Base-by-base conservation (phyloP, 495 filamentous ascomycete species). In the Letharia columbiana region DNA sequence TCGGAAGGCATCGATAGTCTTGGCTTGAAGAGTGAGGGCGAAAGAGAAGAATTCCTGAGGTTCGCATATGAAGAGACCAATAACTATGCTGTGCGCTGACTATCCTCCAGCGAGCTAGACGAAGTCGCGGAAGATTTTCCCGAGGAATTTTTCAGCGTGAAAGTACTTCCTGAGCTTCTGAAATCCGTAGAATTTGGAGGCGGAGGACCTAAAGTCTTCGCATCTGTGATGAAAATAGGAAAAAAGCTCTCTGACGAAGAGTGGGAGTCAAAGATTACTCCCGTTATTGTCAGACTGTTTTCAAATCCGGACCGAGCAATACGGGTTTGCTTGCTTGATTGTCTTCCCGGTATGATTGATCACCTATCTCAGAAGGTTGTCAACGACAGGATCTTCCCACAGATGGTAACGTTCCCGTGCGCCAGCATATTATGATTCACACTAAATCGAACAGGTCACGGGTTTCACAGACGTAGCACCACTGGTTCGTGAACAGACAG, bases 111-210 rank as follows among this genome's bases (percentile, higher is more conserved):
- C 72, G 89, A 95, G 74, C 83, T 98, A 7, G 91, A 96, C 70
- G 81, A 89, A 60, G 83, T 95, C 8, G 87, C 90, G 1, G 91
- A 96, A 67, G 91, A 97, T 73, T 96, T 98, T 68, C 94, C 94
- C 0, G 94, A 97, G 71, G 92, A 96, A 63, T 98, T 94, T 74
- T 94, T 97, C 79, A 96, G 92, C 73, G 90, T 94, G 85, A 98
- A 98, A 71, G 85, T 98, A 15, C 82, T 98, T 20, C 94, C 94
- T 1, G 94, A 98, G 73, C 79, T 98, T n/a, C 80, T 98, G 1
- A 98, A 97, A 71, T 94, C 91, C 0, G 91, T 98, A 12, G 94
- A 98, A 71, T 98, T 96, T 76, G 95, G 94, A 35, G 94, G 94
- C 35, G 94, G 95, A 50, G 94, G 94, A 1, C 89, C 93, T 0